phyloP scores from a whole-genome alignment of 1,284 basidiomycete genomes.

The Sanghuangporus sanghuang region DNA sequence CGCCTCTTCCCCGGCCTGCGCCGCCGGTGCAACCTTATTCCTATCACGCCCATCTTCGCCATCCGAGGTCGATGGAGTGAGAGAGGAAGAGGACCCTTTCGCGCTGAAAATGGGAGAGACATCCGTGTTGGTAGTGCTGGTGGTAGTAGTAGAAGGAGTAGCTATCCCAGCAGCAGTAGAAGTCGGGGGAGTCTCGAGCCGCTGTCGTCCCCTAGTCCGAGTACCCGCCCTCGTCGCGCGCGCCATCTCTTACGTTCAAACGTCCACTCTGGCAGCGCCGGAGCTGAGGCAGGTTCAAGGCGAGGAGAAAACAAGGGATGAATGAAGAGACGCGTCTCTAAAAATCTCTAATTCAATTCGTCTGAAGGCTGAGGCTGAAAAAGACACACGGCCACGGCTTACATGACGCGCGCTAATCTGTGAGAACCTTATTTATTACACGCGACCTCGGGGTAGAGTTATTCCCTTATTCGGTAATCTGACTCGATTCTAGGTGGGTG shows the following conservation, averaged over 20 bases:
- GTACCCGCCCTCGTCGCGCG: neutral
- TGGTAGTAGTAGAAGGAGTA: conserved; percentile 21
- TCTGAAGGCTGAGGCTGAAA: neutral
- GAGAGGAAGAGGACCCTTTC: conserved; percentile 30
- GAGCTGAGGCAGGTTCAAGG: neutral
- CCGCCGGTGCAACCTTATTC: neutral
- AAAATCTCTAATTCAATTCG: too few species aligned
- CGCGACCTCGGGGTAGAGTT: neutral
- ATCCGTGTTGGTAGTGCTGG: neutral
- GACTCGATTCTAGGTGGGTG: neutral
- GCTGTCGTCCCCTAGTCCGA: neutral
- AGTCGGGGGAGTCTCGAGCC: conserved; percentile 23
- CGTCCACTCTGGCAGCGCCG: neutral
- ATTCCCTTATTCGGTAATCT: neutral
- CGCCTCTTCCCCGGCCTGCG: neutral
- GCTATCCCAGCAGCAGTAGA: conserved; percentile 7
- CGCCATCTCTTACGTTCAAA: neutral
- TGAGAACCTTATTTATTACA: conserved; percentile 8
- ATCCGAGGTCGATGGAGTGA: conserved; percentile 40
- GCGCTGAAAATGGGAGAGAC: conserved; percentile 43
- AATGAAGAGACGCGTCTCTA: neutral
- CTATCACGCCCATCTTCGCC: conserved; percentile 9
- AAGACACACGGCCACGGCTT: neutral
- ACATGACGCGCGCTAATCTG: neutral
- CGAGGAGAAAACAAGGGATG: conserved; percentile 1